Conservation (phyloP, 2,329 filamentous ascomycete genomes). For the Colletotrichum caudatum region DNA sequence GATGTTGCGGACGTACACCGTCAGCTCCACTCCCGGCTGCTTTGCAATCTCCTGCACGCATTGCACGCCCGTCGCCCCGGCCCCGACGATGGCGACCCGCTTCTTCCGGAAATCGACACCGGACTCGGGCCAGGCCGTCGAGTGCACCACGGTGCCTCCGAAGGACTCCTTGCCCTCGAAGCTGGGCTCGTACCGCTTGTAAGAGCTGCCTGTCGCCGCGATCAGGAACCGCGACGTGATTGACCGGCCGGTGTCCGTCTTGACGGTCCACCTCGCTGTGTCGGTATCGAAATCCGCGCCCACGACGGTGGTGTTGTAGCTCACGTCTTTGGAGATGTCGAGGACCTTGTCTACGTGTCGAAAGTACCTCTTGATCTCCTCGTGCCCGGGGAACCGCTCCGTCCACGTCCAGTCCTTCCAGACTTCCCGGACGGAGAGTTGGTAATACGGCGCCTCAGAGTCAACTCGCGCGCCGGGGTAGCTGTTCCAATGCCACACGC, state of each 20-base stretch:
- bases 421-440: constrained; percentile 53
- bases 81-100: constrained; percentile 49
- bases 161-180: constrained; percentile 51
- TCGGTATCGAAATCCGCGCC: constrained; percentile 55
- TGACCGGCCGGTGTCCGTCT: constrained; percentile 53
- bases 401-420: constrained; percentile 60
- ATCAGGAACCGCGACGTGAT: constrained; percentile 59
- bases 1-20: constrained; percentile 69
- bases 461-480: constrained; percentile 60
- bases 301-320: constrained; percentile 58
- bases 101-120: constrained; percentile 44
- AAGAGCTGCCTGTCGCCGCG: constrained; percentile 59
- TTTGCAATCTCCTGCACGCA: constrained; percentile 52
- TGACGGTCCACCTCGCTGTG: constrained; percentile 57
- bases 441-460: constrained; percentile 51
- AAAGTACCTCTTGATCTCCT: constrained; percentile 60
- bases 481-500: constrained; percentile 59
- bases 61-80: constrained; percentile 49
- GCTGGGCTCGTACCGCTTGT: constrained; percentile 55
- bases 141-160: constrained; percentile 47
- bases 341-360: constrained; percentile 58
- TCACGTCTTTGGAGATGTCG: constrained; percentile 57
- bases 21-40: constrained; percentile 48
- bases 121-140: constrained; percentile 46
- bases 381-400: constrained; percentile 53